Base-by-base conservation (phyloP, 768 basidiomycete genomes). In the Imleria badia region DNA sequence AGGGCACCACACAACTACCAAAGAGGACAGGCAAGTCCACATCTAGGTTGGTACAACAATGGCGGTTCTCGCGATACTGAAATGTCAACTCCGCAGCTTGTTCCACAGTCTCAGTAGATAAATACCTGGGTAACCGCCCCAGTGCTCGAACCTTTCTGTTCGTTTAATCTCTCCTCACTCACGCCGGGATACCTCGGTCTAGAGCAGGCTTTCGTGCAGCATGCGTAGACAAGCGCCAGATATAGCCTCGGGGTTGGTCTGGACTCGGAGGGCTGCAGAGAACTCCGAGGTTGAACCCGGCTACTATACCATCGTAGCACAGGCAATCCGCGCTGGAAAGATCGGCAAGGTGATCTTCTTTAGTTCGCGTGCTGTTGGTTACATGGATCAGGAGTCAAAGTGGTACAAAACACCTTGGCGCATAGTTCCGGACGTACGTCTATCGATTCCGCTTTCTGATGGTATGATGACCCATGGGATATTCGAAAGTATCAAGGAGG, bases 381-480 rank as follows among this genome's bases (percentile, higher is more conserved):
- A 76, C 59, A 74, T 90, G 55, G 81, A 84, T 58, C 74, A 81
- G 65, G 79, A 81, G 15, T 81, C 79, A 23, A 86, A 87, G 65
- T 94, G 84, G 78, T 89, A 90, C 67, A 85, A 89, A 48, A 92
- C 90, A 0, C 81, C 85, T 36, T 94, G 93, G 93, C 77, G 92
- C 38, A 88, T 86, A 3, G 74, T 87, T 45, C 91, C 92, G 23
- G 89, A 91, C 58, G 87, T 89, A 61, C 62, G 85, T 77, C 13
- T 12, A 45, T 57, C 26, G 34, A 13, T 33, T 45, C 41, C 29
- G 3, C 41, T 29, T 52, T 42, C 41, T 48, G 40, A 62, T 40
- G 23, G 17, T 41, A 13, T 14, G 29, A 3, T 50, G 33, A 44
- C 20, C 2, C 34, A 53, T 15, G 29, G 11, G 45, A 42, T 44